phyloP scores from a whole-genome alignment of 768 basidiomycete species.

The Boletellus emodensis region DNA sequence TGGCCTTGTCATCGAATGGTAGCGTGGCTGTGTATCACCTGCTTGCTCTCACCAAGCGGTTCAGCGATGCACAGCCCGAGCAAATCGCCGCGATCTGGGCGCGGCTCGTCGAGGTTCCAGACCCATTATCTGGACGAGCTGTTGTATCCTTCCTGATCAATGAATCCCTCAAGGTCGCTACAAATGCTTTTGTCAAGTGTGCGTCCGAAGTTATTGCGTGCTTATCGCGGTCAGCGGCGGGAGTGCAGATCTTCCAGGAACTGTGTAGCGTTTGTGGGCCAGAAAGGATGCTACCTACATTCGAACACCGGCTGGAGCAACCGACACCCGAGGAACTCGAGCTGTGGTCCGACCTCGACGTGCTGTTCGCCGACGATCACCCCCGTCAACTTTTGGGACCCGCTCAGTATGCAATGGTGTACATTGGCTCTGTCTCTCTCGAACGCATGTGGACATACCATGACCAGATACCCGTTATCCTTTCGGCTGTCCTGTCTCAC shows the following conservation, averaged over 20 bases:
- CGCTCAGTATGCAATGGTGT: constrained; percentile 86
- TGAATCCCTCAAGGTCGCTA: constrained; percentile 82
- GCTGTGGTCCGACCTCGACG: constrained; percentile 76
- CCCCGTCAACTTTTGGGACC: constrained; percentile 70
- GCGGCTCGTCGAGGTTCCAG: constrained; percentile 67
- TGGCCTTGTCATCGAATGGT: constrained; percentile 42
- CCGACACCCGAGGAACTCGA: constrained; percentile 67
- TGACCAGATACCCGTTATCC: constrained; percentile 63
- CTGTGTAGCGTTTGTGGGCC: constrained; percentile 85
- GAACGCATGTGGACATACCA: constrained; percentile 75
- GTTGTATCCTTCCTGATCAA: constrained; percentile 80
- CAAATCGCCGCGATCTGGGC: constrained; percentile 80
- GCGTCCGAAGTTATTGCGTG: constrained; percentile 81
- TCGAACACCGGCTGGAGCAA: constrained; percentile 62
- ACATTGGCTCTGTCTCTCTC: constrained; percentile 71
- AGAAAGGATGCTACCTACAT: constrained; percentile 73
- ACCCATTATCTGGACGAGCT: constrained; percentile 72
- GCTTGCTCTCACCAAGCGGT: constrained; percentile 76
- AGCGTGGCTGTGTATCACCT: constrained; percentile 72
- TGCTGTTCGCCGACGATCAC: constrained; percentile 63
- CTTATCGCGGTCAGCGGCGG: constrained; percentile 72
- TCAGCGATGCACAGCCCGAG: constrained; percentile 68
- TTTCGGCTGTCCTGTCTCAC: constrained; percentile 79
- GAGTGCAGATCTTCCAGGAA: constrained; percentile 72
- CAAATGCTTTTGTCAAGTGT: constrained; percentile 69